Percentiles rank a stretch among this genome's conserved stretches.
phyloP scores from a whole-genome alignment of 148 eudicot genomes.

The Rhododendron henanense region DNA sequence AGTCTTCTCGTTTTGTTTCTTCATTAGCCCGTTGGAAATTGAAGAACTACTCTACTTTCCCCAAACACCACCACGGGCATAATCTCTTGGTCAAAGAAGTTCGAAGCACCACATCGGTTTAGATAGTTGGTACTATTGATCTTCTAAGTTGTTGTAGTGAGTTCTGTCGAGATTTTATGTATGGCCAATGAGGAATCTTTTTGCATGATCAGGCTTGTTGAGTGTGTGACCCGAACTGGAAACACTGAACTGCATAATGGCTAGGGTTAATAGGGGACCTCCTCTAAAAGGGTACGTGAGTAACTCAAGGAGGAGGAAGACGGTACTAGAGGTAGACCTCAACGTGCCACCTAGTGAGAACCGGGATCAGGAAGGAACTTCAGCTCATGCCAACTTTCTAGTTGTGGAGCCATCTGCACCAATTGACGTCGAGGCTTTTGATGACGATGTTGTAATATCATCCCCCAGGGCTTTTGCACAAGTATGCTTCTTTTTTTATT shows the following conservation, averaged over 20 bases:
- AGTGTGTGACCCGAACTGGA: neutral
- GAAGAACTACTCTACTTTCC: neutral
- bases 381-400: slow-evolving; percentile 21
- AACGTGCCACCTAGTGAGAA: slow-evolving; percentile 44
- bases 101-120: no score
- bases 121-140: neutral
- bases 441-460: slow-evolving; percentile 75
- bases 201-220: slow-evolving; percentile 6
- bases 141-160: neutral
- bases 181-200: neutral
- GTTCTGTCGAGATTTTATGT: neutral
- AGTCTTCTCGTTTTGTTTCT: neutral
- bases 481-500: slow-evolving; percentile 29
- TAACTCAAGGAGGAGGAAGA: slow-evolving; percentile 37
- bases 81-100: neutral
- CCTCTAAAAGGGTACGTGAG: slow-evolving; percentile 27
- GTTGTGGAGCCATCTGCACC: slow-evolving; percentile 34
- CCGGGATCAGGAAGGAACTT: slow-evolving; percentile 41
- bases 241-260: slow-evolving; percentile 41
- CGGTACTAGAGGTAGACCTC: slow-evolving; percentile 53
- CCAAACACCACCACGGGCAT: neutral
- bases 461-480: slow-evolving; percentile 78
- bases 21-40: neutral
- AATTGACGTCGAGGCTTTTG: slow-evolving; percentile 73
- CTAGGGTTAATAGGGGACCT: slow-evolving; percentile 31